Evolutionary conservation across 805 yeast genomes (phyloP), one percentile per base, ranked within the genome.

Genomic region (Isabelozyma gotoi): DNA sequence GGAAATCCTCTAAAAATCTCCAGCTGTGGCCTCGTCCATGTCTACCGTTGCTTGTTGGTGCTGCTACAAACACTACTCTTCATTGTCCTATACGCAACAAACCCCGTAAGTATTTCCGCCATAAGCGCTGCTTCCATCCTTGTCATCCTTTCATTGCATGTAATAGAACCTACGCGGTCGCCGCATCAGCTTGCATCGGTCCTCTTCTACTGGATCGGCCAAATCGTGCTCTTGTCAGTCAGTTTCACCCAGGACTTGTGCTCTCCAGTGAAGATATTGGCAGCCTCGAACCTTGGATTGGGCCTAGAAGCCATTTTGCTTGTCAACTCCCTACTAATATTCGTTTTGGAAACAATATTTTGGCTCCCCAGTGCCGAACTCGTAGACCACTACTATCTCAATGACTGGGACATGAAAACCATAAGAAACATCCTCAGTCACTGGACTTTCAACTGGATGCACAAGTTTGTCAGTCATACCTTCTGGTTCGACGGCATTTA

Each of bases 391-490:
- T 42, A 19, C 19, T 7, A 17, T 7, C 31, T 42, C 16, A 42
- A 42, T 31, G 41, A 21, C 7, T 42, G 45, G 45, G 41, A 40
- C 10, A 24, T 36, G 11, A 31, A 10, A 5, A 35, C 62, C 5
- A 48, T 49, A 14, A 44, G 46, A 24, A 48, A 49, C 43, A 36
- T 56, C 27, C 44, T 50, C 32, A 38, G 48, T 17, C 41, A 47
- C n/a, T 42, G 55, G 41, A 36, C 53, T 4, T 50, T 55, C 40
- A 33, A 39, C n/a, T 59, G 60, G 58, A 38, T 53, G 38, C 45
- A 47, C 34, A 51, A 53, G 10, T 41, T 44, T 7, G 38, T 55
- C 21, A 40, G 40, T 10, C 34, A 36, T 11, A 53, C 52, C 14
- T 45, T 46, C 36, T 27, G 43, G 10, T 45, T 46, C 14, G 41